Conservation (phyloP, 1,284 basidiomycete species). For the Sphagnurus paluster region DNA sequence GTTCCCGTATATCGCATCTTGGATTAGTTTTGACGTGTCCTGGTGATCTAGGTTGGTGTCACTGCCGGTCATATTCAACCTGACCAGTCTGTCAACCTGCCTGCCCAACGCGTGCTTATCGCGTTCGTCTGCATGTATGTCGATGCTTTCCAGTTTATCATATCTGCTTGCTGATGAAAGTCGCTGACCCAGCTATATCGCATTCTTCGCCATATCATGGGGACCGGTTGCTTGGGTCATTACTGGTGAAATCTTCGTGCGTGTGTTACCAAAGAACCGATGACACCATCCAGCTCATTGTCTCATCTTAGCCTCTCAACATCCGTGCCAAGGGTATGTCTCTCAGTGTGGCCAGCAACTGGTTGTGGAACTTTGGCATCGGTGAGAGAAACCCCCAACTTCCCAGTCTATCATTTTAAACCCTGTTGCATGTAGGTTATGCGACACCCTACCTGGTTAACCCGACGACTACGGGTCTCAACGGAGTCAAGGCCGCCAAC, state of each 20-base stretch:
- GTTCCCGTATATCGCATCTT: constrained; percentile 27
- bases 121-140: constrained; percentile 59
- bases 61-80: constrained; percentile 21
- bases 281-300: not conserved
- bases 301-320: constrained; percentile 38
- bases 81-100: constrained; percentile 31
- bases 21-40: not conserved
- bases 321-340: constrained; percentile 71
- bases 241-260: constrained; percentile 57
- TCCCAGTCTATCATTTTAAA: not conserved
- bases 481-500: constrained; percentile 43
- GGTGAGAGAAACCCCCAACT: constrained; percentile 17
- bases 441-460: constrained; percentile 71
- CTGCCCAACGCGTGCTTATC: constrained; percentile 48
- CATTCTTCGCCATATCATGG: constrained; percentile 63
- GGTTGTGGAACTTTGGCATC: constrained; percentile 61
- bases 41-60: constrained; percentile 23
- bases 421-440: constrained; percentile 15
- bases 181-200: constrained; percentile 43
- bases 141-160: not conserved
- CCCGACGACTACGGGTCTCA: constrained; percentile 20
- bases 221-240: constrained; percentile 70
- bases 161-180: not conserved
- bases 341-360: constrained; percentile 64
- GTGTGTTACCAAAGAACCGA: not conserved